Evolutionary conservation across 2,329 filamentous ascomycete species (phyloP), one percentile per base, ranked within the genome.

Genomic region (Pestalotiopsis sp.): DNA sequence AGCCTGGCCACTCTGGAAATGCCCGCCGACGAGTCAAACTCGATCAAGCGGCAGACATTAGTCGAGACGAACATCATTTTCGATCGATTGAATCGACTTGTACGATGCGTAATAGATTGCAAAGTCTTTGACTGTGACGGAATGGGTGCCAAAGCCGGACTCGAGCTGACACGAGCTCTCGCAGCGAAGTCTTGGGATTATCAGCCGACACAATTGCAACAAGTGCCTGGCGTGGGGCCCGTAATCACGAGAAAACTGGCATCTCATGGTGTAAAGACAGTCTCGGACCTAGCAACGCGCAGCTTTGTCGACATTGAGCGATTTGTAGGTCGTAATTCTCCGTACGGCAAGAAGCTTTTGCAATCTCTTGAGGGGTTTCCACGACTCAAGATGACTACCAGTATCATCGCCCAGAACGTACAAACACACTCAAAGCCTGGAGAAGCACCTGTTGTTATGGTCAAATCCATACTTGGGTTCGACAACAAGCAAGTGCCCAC

Each of bases 111-210:
- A 12, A 87, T 94, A 57, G 92, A 96, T 73, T 95, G 93, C 73
- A 90, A 92, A 71, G 78, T 79, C 9, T 75, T 77, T 55, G 83
- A 86, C 80, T 20, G 82, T 1, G 94, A 98, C 76, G 91, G 93
- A 0, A 79, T 89, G 4, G 87, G 91, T 2, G 86, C 90, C 1
- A 87, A 87, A 36, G 90, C 90, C 70, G 92, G 92, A 5, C 85
- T 98, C 1, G 92, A 95, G 75, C 86, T 98, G 5, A 87, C 92
- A 62, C 87, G 95, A 68, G 94, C 93, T 71, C 81, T 98, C 65
- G 87, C 89, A 25, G 92, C 94, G 2, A 88, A 87, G 1, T 84
- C 85, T 1, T 97, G 95, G 96, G 96, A 99, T 75, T 90, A 92
- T 41, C 92, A 90, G 2, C 88, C 93, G 0, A 84, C 92, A 25